Conservation (phyloP, 441 rosid genomes). For the Eruca vesicaria region DNA sequence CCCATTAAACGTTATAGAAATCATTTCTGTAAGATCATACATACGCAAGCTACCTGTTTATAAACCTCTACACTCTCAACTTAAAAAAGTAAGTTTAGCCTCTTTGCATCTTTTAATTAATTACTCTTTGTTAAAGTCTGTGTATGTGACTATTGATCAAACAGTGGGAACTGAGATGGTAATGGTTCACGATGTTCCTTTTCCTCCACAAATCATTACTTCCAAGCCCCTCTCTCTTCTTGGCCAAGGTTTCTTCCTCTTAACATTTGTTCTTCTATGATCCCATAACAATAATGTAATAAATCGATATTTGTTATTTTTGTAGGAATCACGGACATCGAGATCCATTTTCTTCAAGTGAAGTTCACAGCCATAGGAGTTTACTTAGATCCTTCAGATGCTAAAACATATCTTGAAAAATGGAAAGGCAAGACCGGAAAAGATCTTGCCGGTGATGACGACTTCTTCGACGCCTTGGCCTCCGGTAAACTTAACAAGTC, state of each 20-base stretch:
- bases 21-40: not conserved
- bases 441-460: slow-evolving; percentile 64
- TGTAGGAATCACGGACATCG: slow-evolving; percentile 88
- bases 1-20: not conserved
- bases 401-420: slow-evolving; percentile 47
- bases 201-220: slow-evolving; percentile 57
- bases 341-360: slow-evolving; percentile 88
- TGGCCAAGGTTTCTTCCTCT: slow-evolving; percentile 54
- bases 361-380: slow-evolving; percentile 95
- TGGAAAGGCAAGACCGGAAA: slow-evolving; percentile 79
- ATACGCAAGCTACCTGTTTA: not conserved
- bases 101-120: not conserved
- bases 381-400: slow-evolving; percentile 63
- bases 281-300: not conserved
- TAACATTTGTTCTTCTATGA: not conserved
- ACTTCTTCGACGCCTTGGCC: slow-evolving; percentile 71
- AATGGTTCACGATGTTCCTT: slow-evolving; percentile 71
- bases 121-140: not conserved
- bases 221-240: slow-evolving; percentile 64
- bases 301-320: not conserved
- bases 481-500: slow-evolving; percentile 48
- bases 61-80: not conserved
- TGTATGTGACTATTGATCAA: not conserved
- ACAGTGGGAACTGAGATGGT: slow-evolving; percentile 72
- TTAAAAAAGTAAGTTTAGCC: slow-evolving; percentile 5